phyloP scores from a whole-genome alignment of 1,139 yeast genomes.

The Geotrichum phurueaensis region DNA sequence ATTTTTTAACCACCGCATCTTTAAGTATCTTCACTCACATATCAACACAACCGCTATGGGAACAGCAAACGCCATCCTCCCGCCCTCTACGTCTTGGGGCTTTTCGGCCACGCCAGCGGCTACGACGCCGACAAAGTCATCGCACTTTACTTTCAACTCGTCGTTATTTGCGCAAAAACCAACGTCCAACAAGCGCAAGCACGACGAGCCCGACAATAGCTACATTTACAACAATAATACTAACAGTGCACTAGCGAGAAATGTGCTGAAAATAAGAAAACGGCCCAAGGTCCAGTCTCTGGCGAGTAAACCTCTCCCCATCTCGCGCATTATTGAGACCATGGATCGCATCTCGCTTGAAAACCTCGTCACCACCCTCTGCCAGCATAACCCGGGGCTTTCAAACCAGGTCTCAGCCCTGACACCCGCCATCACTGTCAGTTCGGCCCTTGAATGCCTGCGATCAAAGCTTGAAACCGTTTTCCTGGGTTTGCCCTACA shows the following conservation, averaged over 20 bases:
- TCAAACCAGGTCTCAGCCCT: slow-evolving; percentile 45
- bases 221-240: not conserved
- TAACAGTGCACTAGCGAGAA: not conserved
- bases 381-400: slow-evolving; percentile 59
- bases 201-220: not conserved
- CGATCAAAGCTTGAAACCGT: slow-evolving; percentile 45
- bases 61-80: slow-evolving; percentile 17
- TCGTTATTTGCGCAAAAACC: not conserved
- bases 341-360: slow-evolving; percentile 54
- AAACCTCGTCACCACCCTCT: slow-evolving; percentile 46
- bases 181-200: not conserved
- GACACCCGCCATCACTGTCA: slow-evolving; percentile 56
- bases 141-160: not conserved
- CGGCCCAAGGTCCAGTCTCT: slow-evolving; percentile 15
- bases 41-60: slow-evolving; percentile 1
- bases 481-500: slow-evolving; percentile 57
- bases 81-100: slow-evolving; percentile 18
- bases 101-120: slow-evolving; percentile 9
- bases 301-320: slow-evolving; percentile 44
- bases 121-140: not conserved
- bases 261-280: not conserved
- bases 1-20: not conserved
- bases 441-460: slow-evolving; percentile 48
- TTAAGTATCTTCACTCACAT: not conserved
- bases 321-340: slow-evolving; percentile 59